Conservation (phyloP, 805 yeast species). For the Tetrapisispora arboricola region DNA sequence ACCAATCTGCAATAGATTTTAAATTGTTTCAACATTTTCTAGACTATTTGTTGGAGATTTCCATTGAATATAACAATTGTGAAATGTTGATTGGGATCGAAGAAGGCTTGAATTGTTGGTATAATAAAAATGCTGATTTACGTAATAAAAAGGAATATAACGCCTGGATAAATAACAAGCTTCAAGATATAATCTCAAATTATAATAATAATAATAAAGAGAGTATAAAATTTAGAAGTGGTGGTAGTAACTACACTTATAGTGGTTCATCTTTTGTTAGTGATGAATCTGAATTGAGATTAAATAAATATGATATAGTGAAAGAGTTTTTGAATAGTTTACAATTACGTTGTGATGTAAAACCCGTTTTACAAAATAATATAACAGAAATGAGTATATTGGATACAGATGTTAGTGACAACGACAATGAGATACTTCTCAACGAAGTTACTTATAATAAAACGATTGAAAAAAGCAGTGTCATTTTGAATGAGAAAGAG, state of each 20-base stretch:
- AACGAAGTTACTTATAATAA: not conserved
- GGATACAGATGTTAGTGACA: not conserved
- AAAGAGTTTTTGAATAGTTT: constrained; percentile 6
- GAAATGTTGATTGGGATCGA: constrained; percentile 14
- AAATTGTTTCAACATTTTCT: constrained; percentile 1
- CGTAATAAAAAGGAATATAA: not conserved
- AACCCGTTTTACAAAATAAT: not conserved
- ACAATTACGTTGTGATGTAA: constrained; percentile 4
- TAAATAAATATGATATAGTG: constrained; percentile 10
- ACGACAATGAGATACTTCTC: not conserved
- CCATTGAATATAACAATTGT: constrained; percentile 10
- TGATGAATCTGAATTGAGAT: constrained; percentile 3
- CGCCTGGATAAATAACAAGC: not conserved
- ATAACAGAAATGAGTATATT: not conserved
- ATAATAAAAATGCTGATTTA: not conserved
- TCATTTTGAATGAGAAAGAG: not conserved
- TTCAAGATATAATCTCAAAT: not conserved
- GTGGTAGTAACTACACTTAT: not conserved
- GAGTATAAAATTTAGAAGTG: not conserved
- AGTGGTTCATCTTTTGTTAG: not conserved
- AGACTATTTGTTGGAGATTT: constrained; percentile 7
- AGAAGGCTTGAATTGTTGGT: constrained; percentile 6
- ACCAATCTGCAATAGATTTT: not conserved
- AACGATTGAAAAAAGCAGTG: not conserved
- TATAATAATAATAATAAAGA: not conserved